Conservation (phyloP, 176 grass and related monocot genomes). For the Guadua angustifolia region DNA sequence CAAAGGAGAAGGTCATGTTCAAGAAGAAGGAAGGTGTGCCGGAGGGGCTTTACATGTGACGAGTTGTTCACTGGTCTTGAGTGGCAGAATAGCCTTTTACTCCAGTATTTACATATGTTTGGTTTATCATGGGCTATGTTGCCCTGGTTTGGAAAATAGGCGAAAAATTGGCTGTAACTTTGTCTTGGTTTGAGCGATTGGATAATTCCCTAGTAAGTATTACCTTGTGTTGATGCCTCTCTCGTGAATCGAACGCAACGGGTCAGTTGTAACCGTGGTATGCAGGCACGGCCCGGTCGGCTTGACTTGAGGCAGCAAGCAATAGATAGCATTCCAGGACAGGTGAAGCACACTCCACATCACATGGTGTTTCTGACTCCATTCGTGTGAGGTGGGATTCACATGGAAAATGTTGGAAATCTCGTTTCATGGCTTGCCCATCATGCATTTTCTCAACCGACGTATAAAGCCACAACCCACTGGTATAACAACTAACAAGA, state of each 20-base stretch:
- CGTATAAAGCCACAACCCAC: too few species aligned
- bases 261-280: too few species aligned
- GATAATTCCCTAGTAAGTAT: constrained; percentile 11
- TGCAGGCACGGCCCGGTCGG: too few species aligned
- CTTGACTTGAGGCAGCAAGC: too few species aligned
- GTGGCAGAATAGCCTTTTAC: neutral
- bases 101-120: constrained; percentile 2
- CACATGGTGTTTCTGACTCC: too few species aligned
- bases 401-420: too few species aligned
- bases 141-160: constrained; percentile 25
- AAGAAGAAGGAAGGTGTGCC: constrained; percentile 99
- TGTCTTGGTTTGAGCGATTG: neutral
- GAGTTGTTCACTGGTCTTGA: constrained; percentile 11
- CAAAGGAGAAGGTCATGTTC: constrained; percentile 99
- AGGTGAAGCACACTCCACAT: too few species aligned
- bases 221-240: constrained; percentile 18
- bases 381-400: too few species aligned
- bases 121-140: constrained; percentile 23
- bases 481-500: too few species aligned
- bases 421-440: too few species aligned
- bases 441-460: too few species aligned
- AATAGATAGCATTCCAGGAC: neutral
- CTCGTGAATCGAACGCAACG: neutral
- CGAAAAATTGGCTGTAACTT: constrained; percentile 3
- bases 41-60: constrained; percentile 95